Evolutionary conservation across 352 stramenopile genomes (phyloP), one percentile per base, ranked within the genome.

Genomic region (Phytophthora pistaciae): DNA sequence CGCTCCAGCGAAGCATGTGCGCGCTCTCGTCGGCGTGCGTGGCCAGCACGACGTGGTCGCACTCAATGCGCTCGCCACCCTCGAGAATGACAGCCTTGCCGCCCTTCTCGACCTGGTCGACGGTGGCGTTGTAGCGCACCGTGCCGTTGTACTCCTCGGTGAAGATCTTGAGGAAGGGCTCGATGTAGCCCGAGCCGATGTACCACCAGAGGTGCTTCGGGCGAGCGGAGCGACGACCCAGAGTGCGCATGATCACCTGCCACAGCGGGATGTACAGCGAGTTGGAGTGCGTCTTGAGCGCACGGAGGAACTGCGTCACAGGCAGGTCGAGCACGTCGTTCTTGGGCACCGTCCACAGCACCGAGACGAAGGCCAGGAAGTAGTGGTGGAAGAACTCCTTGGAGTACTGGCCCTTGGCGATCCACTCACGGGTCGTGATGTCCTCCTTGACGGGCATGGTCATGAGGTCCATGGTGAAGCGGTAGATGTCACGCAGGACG

Each of bases 161-260:
- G 69, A 96, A 96, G 60, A 92, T 83, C 70, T 94, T 93, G 71
- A 95, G 83, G 78, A 96, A 96, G n/a, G 89, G 87, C 70, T 88
- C 80, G 56, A 94, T 86, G 82, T 96, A 96, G 27, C 72, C 82
- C 52, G 89, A 96, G 72, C 89, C 89, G 31, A 94, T 74, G 83
- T 95, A 96, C 78, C 83, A 95, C 89, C 89, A 96, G 21, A 91
- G 75, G 75, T 96, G 89, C 65, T 91, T 91, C 25, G 89, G 89
- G 55, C 89, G 87, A 65, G 93, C 89, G 53, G 87, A 87, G 62
- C 87, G 87, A 31, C 84, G 80, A 42, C 86, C 86, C 5, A 96
- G 62, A 16, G 87, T 85, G 14, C 87, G 83, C 3, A 96, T 72
- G 58, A 96, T 76, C 25, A 96, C 89, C 64, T 96, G 87, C 89